A percentile compares a stretch with the other conserved stretches of the same genome.
phyloP scores from a whole-genome alignment of 805 yeast species.

The fission yeast (Schizosaccharomyces pombe) region DNA sequence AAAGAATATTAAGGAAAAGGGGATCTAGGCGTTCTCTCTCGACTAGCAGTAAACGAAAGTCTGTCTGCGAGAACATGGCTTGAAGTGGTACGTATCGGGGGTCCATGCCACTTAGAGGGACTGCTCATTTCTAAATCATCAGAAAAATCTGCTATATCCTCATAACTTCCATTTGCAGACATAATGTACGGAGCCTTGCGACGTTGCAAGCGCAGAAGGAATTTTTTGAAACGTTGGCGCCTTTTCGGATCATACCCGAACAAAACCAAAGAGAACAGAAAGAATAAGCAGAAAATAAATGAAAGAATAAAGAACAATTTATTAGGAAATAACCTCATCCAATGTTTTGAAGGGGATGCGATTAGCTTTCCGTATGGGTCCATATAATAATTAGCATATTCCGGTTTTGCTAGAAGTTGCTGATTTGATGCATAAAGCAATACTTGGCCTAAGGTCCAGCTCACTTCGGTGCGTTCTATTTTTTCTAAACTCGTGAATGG shows the following conservation, averaged over 20 bases:
- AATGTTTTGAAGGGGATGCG: too few species aligned
- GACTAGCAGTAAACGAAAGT: not conserved
- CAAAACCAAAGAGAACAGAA: not conserved
- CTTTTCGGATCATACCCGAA: not conserved
- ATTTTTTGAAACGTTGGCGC: not conserved
- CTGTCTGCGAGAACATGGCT: not conserved
- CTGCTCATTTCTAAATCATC: not conserved
- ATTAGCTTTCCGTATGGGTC: not conserved
- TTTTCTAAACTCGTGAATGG: conserved; percentile 35
- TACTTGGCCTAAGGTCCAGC: conserved; percentile 90
- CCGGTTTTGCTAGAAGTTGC: not conserved
- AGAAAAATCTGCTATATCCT: not conserved
- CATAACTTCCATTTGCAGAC: not conserved
- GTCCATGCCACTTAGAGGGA: not conserved
- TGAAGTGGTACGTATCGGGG: not conserved
- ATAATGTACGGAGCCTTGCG: not conserved
- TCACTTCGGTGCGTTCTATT: conserved; percentile 62
- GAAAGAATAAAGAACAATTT: not conserved
- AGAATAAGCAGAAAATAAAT: not conserved
- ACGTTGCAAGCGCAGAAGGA: not conserved
- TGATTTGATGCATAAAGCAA: conserved; percentile 29
- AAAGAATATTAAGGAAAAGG: not conserved
- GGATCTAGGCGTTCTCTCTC: conserved; percentile 1
- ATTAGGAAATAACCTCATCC: not conserved
- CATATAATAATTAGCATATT: not conserved